Conservation (phyloP, 1,139 yeast genomes). For the Kurtzmaniella quercitrusa region DNA sequence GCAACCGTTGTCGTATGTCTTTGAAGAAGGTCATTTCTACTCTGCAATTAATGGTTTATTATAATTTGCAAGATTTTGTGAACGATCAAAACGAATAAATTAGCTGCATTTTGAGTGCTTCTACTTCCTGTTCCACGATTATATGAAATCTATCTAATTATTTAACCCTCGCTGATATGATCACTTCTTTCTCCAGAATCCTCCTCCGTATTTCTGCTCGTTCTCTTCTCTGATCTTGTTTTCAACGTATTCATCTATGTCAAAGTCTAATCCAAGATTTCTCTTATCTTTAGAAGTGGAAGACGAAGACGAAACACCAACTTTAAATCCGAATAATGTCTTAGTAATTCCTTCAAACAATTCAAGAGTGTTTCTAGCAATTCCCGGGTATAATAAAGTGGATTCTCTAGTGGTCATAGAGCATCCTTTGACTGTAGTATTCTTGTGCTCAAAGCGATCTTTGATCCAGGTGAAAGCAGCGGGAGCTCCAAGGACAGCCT, state of each 20-base stretch:
- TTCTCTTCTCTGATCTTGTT: neutral
- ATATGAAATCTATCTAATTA: no score
- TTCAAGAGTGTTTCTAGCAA: slow-evolving; percentile 2
- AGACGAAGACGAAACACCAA: slow-evolving; percentile 17
- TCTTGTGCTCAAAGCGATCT: slow-evolving; percentile 1
- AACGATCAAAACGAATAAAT: no score
- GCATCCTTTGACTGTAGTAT: slow-evolving; percentile 10
- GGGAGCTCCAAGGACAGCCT: slow-evolving; percentile 11
- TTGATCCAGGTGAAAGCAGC: slow-evolving; percentile 13
- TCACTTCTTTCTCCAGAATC: neutral
- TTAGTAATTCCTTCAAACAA: slow-evolving; percentile 4
- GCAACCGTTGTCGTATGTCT: no score
- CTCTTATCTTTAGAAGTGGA: neutral
- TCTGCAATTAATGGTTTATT: neutral
- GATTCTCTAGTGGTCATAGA: slow-evolving; percentile 7
- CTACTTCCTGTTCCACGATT: no score
- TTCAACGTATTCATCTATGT: slow-evolving; percentile 9
- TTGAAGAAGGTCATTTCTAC: no score
- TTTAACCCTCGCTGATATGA: no score
- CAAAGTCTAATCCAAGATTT: neutral
- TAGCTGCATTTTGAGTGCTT: no score
- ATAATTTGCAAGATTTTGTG: neutral
- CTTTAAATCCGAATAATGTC: slow-evolving; percentile 4
- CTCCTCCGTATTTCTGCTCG: slow-evolving; percentile 10
- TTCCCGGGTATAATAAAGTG: slow-evolving; percentile 13